Evolutionary conservation across 2,329 filamentous ascomycete genomes (phyloP), one percentile per base, ranked within the genome.

Genomic region (Samsoniella hepiali): DNA sequence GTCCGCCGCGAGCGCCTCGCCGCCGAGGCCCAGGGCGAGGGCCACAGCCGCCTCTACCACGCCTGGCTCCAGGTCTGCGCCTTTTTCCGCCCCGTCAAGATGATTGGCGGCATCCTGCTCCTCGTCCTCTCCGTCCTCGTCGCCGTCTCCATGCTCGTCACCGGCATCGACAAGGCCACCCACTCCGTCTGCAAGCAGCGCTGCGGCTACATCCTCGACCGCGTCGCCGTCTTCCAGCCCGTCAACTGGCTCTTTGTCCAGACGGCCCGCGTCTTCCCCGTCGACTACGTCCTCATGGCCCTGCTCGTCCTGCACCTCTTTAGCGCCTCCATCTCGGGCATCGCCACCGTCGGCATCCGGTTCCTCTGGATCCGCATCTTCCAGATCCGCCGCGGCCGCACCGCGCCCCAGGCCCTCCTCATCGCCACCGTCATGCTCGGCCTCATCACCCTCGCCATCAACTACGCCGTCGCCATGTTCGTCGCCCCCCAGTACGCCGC

Each of bases 361-460:
- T 97, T 99, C 82, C 84, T 99, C 59, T 99, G 95, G 95, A 83
- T 99, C 69, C 89, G 86, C 64, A 87, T 99, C 71, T 98, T 98
- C 83, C 88, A 90, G 74, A 94, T 99, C 70, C 87, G 92, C 70
- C 91, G 90, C 72, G 92, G 93, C 34, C 88, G 93, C 69, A 98
- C 94, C 1, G 89, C 91, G 0, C 95, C 95, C 0, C 95, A 98
- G 74, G 95, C 94, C 1, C 82, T 99, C 7, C 85, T 99, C 61
- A 87, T 97, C 72, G 91, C 92, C 1, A 97, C 94, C 0, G 91
- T 96, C 11, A 87, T 99, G 80, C 83, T 99, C 54, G 94, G 92
- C 0, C 83, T 98, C 67, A 94, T 96, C 68, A 91, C 91, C 2
- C 80, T 99, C 50, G 95, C 91, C 40, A 89, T 96, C 75, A 97